These are phyloP conservation scores for Angomonas deanei DNA, from an alignment of 208 protist genomes.

Conservation along the genomic window DNA sequence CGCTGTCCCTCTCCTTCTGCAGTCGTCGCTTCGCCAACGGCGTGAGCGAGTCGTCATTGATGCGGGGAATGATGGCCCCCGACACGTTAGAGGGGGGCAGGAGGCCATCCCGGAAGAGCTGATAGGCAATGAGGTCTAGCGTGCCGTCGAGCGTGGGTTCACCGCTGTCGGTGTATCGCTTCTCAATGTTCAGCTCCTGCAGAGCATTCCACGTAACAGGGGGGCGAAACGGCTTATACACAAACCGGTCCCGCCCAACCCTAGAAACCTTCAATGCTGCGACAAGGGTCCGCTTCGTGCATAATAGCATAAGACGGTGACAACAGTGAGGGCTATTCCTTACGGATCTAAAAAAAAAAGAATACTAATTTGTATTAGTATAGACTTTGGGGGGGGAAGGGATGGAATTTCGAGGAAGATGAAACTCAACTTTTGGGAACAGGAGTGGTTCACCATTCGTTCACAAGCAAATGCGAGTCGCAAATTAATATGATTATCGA, in stretches of 20 bases:
- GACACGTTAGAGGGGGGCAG: constrained; percentile 47
- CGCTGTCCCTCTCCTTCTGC: constrained; percentile 38
- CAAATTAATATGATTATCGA: not conserved
- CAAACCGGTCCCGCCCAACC: constrained; percentile 3
- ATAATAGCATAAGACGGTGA: not conserved
- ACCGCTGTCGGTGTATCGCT: constrained; percentile 52
- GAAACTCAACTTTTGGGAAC: no score
- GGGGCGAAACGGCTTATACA: constrained; percentile 20
- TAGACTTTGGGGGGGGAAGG: no score
- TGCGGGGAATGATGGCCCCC: constrained; percentile 12
- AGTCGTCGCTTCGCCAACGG: constrained; percentile 29
- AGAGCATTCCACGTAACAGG: constrained; percentile 66
- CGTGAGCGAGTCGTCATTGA: constrained; percentile 19
- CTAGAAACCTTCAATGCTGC: not conserved
- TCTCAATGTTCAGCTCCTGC: constrained; percentile 51
- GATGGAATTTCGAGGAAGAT: no score
- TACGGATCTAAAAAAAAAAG: no score
- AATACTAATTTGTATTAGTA: no score
- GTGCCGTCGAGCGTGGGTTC: constrained; percentile 77
- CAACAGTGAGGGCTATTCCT: not conserved
- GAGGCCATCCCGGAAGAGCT: constrained; percentile 79
- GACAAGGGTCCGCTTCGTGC: not conserved
- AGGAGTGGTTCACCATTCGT: no score
- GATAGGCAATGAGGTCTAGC: constrained; percentile 78
- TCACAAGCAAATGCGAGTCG: no score